phyloP scores from a whole-genome alignment of 164 flowering plant genomes.

The Annona squamosa region DNA sequence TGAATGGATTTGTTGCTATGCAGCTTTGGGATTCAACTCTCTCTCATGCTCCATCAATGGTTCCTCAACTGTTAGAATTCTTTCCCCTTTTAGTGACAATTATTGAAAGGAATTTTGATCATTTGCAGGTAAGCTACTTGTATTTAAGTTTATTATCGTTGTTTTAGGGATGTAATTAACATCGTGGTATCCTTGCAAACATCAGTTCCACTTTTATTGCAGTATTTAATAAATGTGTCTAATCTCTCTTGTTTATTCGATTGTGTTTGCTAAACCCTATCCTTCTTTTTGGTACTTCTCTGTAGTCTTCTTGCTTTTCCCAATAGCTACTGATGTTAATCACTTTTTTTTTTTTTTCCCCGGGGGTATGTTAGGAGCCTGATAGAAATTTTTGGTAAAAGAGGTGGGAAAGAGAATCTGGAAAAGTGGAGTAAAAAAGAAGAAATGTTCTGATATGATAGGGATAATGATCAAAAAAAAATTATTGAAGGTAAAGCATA shows the following conservation, averaged over 20 bases:
- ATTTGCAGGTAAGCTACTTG: conserved; percentile 56
- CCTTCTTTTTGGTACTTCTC: not conserved
- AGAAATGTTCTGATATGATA: no score
- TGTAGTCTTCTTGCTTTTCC: not conserved
- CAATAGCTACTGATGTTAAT: not conserved
- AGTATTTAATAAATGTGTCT: not conserved
- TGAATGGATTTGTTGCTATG: conserved; percentile 8
- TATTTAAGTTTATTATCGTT: not conserved
- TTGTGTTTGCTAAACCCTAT: not conserved
- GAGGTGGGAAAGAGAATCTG: no score
- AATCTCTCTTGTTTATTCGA: not conserved
- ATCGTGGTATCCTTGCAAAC: not conserved
- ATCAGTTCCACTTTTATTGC: not conserved
- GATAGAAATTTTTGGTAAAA: not conserved
- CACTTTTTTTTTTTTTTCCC: not conserved
- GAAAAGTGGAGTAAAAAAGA: no score
- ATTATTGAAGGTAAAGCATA: no score
- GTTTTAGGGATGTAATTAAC: not conserved
- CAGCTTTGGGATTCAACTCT: conserved; percentile 96
- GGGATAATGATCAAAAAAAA: no score
- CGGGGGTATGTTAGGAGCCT: not conserved
- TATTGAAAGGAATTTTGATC: conserved; percentile 79
- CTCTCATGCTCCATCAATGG: conserved; percentile 77
- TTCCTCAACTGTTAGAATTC: conserved; percentile 57
- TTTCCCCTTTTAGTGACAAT: conserved; percentile 71